Evolutionary conservation across 768 basidiomycete genomes (phyloP), one percentile per base, ranked within the genome.

Genomic region (Podaxis carcinomalis): DNA sequence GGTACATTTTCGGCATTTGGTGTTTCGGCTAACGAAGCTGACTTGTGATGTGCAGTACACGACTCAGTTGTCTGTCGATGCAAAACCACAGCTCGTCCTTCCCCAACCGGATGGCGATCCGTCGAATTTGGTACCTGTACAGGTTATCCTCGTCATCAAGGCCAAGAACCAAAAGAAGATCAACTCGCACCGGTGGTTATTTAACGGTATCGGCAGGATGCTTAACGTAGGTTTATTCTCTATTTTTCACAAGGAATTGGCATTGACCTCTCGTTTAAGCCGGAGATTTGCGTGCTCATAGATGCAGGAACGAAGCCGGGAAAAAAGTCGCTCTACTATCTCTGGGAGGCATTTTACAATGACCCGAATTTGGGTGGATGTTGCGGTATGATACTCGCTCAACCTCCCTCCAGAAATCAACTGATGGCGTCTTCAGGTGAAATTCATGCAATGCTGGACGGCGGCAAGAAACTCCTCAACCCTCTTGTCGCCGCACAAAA

Each of bases 281-380:
- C 95, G 6, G 93, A 97, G 68, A 86, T 89, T 57, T 95, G 93
- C 73, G 89, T 95, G 62, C 81, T 97, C 35, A 83, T 97, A 63
- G 95, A 97, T 70, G 95, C 94, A 10, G 95, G 95, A 63, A 98
- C 95, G 9, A 98, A 97, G 74, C 95, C 95, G 2, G 95, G 93
- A 3, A 92, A 93, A 73, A 95, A 95, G 74, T 92, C 92, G 2
- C 93, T 98, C 69, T 98, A 92, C 74, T 92, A 95, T 71, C 82
- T 95, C 13, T 95, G 94, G 93, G 92, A 94, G 65, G 92, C 91
- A 2, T 92, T 93, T 73, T 92, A 92, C 71, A 92, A 90, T 65
- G 83, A 92, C 67, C 69, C 83, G 4, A 75, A 92, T 69, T 77
- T 93, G n/a, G 92, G 92, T 50, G 93, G 93, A 49, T 92, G 90